Evolutionary conservation across 2,329 filamentous ascomycete genomes (phyloP), one percentile per base, ranked within the genome.

Genomic region (Coccinonectria pachysandricola): DNA sequence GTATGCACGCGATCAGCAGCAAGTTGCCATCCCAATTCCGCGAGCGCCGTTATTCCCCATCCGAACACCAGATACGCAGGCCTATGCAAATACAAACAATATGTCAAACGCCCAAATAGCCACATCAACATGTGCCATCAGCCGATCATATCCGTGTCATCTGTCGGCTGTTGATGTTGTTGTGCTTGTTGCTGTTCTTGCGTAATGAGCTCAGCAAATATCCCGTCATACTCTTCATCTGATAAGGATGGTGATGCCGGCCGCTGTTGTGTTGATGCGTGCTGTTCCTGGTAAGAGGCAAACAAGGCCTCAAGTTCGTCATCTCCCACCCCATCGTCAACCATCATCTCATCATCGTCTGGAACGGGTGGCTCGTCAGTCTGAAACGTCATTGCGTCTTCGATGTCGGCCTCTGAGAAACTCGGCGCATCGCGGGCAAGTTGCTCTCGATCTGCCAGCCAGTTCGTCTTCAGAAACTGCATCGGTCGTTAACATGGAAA

Each of bases 161-260:
- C 53, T 3, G 43, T 36, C 14, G 38, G 32, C 12, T 28, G 28
- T 12, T 36, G 25, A 8, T 28, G 23, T 6, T 24, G 21, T 10
- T 35, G 28, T 41, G 28, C 31, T 8, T 21, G 17, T 15, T 43
- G 37, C 29, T 57, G 50, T n/a, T n/a, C n/a, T 33, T 52, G 49
- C 8, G 49, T 41, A 7, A 57, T 42, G 10, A 59, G 39, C 30
- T 59, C 55, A 8, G 47, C 53, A 35, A 94, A 78, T 7, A 77
- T 52, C 23, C 63, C 55, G 36, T 78, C 73, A 41, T 75, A 78
- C 21, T 75, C 71, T 23, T 75, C 71, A 27, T 76, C 71, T 1
- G 57, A 64, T 16, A 61, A 49, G 1, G 49, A 45, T 7, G 52
- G 43, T 2, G 59, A 56, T 6, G 45, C 41, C 9, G 52, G 53